phyloP scores from a whole-genome alignment of 805 yeast species.

The Yamadazyma kitorensis region DNA sequence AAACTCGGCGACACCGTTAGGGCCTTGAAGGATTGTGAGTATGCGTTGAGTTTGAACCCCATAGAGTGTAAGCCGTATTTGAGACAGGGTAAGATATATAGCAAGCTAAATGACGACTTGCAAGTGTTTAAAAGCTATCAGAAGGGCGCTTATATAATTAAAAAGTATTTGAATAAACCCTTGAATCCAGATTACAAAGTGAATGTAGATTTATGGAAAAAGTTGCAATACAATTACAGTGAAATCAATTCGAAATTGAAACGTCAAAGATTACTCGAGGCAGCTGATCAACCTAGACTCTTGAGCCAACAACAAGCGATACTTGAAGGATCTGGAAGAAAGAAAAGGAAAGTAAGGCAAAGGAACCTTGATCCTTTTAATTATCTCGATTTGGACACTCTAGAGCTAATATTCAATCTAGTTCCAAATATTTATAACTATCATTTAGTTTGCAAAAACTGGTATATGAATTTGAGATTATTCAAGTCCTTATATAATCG shows the following conservation, averaged over 20 bases:
- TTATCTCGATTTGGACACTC: slow-evolving; percentile 28
- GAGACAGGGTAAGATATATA: slow-evolving; percentile 38
- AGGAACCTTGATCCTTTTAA: slow-evolving; percentile 24
- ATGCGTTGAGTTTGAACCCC: slow-evolving; percentile 37
- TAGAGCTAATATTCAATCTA: slow-evolving; percentile 23
- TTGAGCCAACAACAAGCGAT: no score
- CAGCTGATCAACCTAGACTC: slow-evolving; percentile 16
- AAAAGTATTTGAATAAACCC: slow-evolving; percentile 26
- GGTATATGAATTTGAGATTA: slow-evolving; percentile 27
- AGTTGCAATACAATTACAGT: slow-evolving; percentile 21
- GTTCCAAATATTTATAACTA: slow-evolving; percentile 22
- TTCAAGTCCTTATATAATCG: slow-evolving; percentile 26
- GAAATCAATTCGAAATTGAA: slow-evolving; percentile 23
- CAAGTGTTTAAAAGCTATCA: slow-evolving; percentile 38
- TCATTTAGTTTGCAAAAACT: slow-evolving; percentile 30
- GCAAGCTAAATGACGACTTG: slow-evolving; percentile 18
- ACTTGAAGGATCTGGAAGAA: no score
- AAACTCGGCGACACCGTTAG: slow-evolving; percentile 29
- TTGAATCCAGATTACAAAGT: slow-evolving; percentile 16
- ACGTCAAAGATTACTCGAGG: slow-evolving; percentile 1
- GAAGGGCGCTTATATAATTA: slow-evolving; percentile 37
- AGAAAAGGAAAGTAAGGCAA: no score
- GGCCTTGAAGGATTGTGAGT: slow-evolving; percentile 39
- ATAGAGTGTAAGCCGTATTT: slow-evolving; percentile 49
- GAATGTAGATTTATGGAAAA: slow-evolving; percentile 20